Evolutionary conservation across 2,329 filamentous ascomycete genomes (phyloP).

Genomic region (Neocatenulostroma microsporum): DNA sequence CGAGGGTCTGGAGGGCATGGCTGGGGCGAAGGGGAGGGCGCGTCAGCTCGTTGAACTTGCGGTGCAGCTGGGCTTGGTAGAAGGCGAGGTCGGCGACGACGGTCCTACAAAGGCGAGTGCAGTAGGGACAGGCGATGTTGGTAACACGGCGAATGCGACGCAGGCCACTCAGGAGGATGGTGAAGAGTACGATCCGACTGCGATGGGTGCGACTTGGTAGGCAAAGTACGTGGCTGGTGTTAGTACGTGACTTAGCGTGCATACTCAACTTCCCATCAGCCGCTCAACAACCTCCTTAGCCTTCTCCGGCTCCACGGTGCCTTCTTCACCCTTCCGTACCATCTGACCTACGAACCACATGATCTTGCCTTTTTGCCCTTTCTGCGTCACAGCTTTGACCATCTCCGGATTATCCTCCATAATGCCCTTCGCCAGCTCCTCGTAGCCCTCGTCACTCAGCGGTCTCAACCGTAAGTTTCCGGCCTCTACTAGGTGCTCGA

Average conservation of each 20-base stretch:
- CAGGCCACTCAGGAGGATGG: too few species aligned
- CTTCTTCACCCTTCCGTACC: constrained; percentile 53
- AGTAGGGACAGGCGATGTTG: too few species aligned
- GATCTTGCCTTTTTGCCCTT: constrained; percentile 56
- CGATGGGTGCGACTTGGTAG: too few species aligned
- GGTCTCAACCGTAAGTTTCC: constrained; percentile 50
- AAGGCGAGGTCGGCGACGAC: not conserved
- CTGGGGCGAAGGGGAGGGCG: not conserved
- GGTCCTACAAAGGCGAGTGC: not conserved
- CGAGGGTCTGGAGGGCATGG: not conserved
- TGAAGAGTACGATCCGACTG: too few species aligned
- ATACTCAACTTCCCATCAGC: constrained; percentile 4
- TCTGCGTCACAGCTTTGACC: constrained; percentile 52
- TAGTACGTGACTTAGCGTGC: too few species aligned
- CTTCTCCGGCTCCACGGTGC: constrained; percentile 53
- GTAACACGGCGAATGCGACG: too few species aligned
- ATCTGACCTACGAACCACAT: constrained; percentile 63
- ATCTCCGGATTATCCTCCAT: constrained; percentile 50
- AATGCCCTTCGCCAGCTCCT: constrained; percentile 45
- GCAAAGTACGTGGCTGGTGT: too few species aligned
- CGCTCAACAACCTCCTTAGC: constrained; percentile 49
- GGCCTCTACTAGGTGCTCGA: constrained; percentile 49
- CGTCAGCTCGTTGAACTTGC: not conserved
- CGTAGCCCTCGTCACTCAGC: constrained; percentile 50
- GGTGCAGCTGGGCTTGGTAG: not conserved